Conservation (phyloP, 345 rosid species). For the Hypericum androsaemum region DNA sequence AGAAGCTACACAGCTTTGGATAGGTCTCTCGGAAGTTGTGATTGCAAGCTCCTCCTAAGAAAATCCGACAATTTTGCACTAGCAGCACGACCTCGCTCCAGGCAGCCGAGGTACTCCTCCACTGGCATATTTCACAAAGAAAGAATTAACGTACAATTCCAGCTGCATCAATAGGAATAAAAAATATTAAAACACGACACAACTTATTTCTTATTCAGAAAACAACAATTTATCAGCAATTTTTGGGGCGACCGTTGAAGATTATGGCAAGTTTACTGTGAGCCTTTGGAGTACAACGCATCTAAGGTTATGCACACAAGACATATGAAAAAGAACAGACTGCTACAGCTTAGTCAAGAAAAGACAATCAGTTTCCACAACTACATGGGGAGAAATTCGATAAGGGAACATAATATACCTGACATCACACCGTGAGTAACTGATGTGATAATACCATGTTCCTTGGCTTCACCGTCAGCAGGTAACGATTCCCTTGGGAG, state of each 20-base stretch:
- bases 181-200: no score
- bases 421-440: slow-evolving; percentile 67
- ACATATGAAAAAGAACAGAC: no score
- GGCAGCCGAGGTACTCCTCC: slow-evolving; percentile 60
- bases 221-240: no score
- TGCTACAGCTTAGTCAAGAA: no score
- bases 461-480: slow-evolving; percentile 44
- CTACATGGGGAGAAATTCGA: no score
- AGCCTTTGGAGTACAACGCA: no score
- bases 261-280: no score
- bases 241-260: no score
- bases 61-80: slow-evolving; percentile 56
- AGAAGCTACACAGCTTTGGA: slow-evolving; percentile 8
- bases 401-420: slow-evolving; percentile 29
- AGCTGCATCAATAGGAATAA: no score
- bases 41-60: slow-evolving; percentile 62
- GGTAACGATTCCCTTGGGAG: slow-evolving; percentile 41
- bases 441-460: slow-evolving; percentile 72
- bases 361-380: no score
- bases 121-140: slow-evolving; percentile 26
- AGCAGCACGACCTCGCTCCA: slow-evolving; percentile 66
- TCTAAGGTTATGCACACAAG: no score
- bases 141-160: slow-evolving; percentile 4
- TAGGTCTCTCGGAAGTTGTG: slow-evolving; percentile 33
- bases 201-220: no score